Conservation (phyloP, 1,139 yeast genomes). For the Suhomyces panamericanus region DNA sequence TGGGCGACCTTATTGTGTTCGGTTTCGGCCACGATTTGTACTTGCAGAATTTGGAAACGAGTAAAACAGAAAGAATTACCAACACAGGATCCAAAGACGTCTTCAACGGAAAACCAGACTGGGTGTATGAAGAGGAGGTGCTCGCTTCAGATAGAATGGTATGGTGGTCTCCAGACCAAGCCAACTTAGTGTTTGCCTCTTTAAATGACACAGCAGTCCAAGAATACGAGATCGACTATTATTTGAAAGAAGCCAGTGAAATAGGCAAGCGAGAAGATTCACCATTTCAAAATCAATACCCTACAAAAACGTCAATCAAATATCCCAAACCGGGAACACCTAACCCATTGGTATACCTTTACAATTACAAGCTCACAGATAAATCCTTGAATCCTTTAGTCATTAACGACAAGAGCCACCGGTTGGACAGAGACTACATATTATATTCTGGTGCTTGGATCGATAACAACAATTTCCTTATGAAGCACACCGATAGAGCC, state of each 20-base stretch:
- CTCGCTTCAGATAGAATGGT: slow-evolving; percentile 60
- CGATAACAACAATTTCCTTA: slow-evolving; percentile 50
- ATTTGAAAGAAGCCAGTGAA: slow-evolving; percentile 42
- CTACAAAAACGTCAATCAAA: slow-evolving; percentile 51
- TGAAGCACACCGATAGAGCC: slow-evolving; percentile 70
- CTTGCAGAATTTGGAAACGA: slow-evolving; percentile 37
- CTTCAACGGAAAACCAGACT: slow-evolving; percentile 89
- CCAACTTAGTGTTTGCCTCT: slow-evolving; percentile 60
- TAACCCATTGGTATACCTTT: slow-evolving; percentile 62
- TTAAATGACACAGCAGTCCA: slow-evolving; percentile 74
- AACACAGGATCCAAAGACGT: slow-evolving; percentile 63
- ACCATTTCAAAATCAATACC: slow-evolving; percentile 49
- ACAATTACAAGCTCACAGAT: slow-evolving; percentile 41
- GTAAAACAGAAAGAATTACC: slow-evolving; percentile 50
- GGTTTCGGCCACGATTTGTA: slow-evolving; percentile 66
- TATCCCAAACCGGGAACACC: slow-evolving; percentile 89
- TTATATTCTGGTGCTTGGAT: slow-evolving; percentile 79
- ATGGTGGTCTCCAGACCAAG: slow-evolving; percentile 88
- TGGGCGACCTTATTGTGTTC: slow-evolving; percentile 63
- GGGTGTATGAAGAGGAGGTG: slow-evolving; percentile 98
- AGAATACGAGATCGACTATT: slow-evolving; percentile 63
- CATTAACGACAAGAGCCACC: slow-evolving; percentile 15
- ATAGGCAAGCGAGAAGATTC: slow-evolving; percentile 29
- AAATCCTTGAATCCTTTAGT: slow-evolving; percentile 21
- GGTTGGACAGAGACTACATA: slow-evolving; percentile 51